Evolutionary conservation across 2,329 filamentous ascomycete genomes (phyloP), one percentile per base, ranked within the genome.

Genomic region (Colletotrichum sp.): DNA sequence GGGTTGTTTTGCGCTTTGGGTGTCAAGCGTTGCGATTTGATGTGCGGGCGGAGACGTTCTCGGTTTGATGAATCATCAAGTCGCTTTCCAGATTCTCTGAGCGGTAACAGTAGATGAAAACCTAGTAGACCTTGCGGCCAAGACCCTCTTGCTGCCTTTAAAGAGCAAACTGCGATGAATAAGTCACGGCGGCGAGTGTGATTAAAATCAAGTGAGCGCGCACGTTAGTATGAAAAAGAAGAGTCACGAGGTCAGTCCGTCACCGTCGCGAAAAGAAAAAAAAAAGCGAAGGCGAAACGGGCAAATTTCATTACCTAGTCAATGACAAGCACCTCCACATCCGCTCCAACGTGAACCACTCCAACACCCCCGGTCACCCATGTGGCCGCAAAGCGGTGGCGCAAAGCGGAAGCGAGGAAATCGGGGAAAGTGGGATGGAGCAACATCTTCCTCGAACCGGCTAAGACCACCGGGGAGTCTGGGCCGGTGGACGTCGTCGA

Each of bases 241-340:
- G 11, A 59, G 31, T 47, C 18, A 58, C 27, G 57, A 59, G n/a
- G 9, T n/a, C 18, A 18, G 5, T 7, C 15, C 13, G 16, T 34
- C 6, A 8, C 29, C 29, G 13, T 59, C 57, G 11, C 15, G 16
- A 27, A 51, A 9, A 62, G 31, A 13, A 12, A 15, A 18, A 63
- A 18, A 58, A 2, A 4, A 5, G 24, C 33, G 5, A 43, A 31
- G 27, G 31, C 36, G 15, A 51, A 24, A 27, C 24, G 57, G 24
- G 64, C 38, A 34, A 24, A 73, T 47, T 62, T 70, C 67, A 70
- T 71, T 66, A 63, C 55, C 38, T 31, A 66, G 71, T 73, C 71
- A 43, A 73, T 73, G 71, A 71, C 71, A 54, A 66, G 61, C 71
- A 73, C 55, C 62, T 73, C 71, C 71, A 73, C 71, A 62, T 31